Evolutionary conservation across 1,284 basidiomycete species (phyloP).

Genomic region (Leccinum huronense): DNA sequence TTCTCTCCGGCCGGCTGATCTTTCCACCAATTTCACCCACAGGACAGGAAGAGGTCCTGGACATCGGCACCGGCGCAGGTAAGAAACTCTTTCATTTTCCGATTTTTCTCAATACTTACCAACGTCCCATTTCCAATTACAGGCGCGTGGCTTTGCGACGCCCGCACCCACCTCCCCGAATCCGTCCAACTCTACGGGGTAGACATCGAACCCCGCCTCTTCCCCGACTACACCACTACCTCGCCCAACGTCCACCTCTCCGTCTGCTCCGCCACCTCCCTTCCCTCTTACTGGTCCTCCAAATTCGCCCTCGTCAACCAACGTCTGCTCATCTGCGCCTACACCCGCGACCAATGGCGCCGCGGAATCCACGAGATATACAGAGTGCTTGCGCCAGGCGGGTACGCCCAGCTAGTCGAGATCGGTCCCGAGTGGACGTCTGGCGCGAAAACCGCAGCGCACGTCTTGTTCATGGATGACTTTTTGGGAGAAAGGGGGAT

Average conservation of each 20-base stretch:
- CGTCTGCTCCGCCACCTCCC: slow-evolving; percentile 17
- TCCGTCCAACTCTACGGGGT: slow-evolving; percentile 23
- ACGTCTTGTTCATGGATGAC: slow-evolving; percentile 16
- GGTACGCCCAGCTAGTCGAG: slow-evolving; percentile 33
- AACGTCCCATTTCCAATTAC: neutral
- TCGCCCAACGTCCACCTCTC: slow-evolving; percentile 23
- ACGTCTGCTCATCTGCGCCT: slow-evolving; percentile 32
- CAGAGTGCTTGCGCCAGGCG: slow-evolving; percentile 34
- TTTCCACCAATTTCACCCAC: slow-evolving; percentile 20
- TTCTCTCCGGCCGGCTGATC: slow-evolving; percentile 23
- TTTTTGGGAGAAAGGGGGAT: slow-evolving; percentile 17
- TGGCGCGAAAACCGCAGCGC: slow-evolving; percentile 21
- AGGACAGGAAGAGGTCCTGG: slow-evolving; percentile 25
- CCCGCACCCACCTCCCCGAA: slow-evolving; percentile 16
- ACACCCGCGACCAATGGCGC: slow-evolving; percentile 32
- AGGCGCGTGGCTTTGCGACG: slow-evolving; percentile 28
- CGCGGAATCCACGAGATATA: slow-evolving; percentile 27
- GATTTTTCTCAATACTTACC: neutral
- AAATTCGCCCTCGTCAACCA: slow-evolving; percentile 36
- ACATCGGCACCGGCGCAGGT: slow-evolving; percentile 29
- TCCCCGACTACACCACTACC: slow-evolving; percentile 10
- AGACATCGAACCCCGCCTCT: slow-evolving; percentile 24
- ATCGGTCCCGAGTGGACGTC: slow-evolving; percentile 21
- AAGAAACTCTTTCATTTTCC: neutral
- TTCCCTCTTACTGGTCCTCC: slow-evolving; percentile 27